These are phyloP conservation scores for Scleromitrula shiraiana DNA, from an alignment of 2,329 filamentous ascomycete genomes.

Conservation along the genomic window DNA sequence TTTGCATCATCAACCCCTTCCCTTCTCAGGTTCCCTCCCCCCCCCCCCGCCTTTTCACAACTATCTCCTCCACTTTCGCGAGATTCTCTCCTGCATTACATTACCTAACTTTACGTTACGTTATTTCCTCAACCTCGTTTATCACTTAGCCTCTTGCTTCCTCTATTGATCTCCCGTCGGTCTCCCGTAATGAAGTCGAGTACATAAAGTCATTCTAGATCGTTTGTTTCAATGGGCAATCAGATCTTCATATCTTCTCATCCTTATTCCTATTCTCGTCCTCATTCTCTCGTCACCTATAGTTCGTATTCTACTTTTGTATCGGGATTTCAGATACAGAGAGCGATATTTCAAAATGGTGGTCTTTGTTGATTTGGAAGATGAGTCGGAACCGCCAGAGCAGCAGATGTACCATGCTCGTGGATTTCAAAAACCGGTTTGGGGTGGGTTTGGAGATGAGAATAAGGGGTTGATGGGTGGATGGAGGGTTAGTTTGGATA, in stretches of 20 bases:
- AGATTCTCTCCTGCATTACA: too few species aligned
- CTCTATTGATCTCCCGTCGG: too few species aligned
- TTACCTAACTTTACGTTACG: too few species aligned
- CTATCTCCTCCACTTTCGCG: background rate
- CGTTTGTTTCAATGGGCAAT: too few species aligned
- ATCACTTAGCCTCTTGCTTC: too few species aligned
- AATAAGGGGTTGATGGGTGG: background rate
- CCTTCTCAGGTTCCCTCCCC: background rate
- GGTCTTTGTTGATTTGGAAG: conserved; percentile 29
- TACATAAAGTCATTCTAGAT: too few species aligned
- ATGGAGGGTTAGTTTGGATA: background rate
- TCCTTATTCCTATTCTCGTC: background rate
- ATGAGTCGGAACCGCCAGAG: conserved; percentile 27
- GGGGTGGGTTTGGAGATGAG: conserved; percentile 8
- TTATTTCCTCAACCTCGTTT: too few species aligned
- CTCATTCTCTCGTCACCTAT: background rate
- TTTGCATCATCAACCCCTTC: background rate
- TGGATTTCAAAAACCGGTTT: conserved; percentile 11
- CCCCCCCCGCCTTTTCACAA: background rate
- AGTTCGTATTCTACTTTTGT: too few species aligned
- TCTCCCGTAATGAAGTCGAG: too few species aligned
- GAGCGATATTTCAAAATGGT: conserved; percentile 25
- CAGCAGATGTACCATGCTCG: conserved; percentile 10
- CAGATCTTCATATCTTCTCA: too few species aligned
- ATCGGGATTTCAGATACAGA: too few species aligned